phyloP scores from a whole-genome alignment of 805 yeast genomes.

The Saccharomycopsis selenospora region DNA sequence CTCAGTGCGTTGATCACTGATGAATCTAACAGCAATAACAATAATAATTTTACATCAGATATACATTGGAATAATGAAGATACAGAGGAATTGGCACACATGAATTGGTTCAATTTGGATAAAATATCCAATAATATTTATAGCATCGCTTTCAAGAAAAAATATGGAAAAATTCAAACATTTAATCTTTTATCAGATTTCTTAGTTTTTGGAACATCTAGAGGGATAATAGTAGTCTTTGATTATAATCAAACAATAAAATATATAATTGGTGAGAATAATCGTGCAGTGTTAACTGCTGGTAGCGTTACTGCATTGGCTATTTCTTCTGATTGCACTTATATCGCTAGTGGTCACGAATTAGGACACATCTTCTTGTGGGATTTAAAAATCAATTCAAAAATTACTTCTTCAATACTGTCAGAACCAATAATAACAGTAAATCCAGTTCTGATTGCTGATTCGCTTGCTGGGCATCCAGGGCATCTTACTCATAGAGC shows the following conservation, averaged over 20 bases:
- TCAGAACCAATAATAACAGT: slow-evolving; percentile 21
- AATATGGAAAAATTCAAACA: slow-evolving; percentile 44
- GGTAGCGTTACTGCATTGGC: slow-evolving; percentile 50
- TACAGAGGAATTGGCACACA: neutral
- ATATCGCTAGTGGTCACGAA: slow-evolving; percentile 60
- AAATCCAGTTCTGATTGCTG: slow-evolving; percentile 29
- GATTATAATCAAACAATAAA: slow-evolving; percentile 58
- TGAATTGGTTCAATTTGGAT: neutral
- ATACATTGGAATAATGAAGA: neutral
- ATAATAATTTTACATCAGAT: neutral
- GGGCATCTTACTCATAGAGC: slow-evolving; percentile 35
- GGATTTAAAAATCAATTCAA: slow-evolving; percentile 41
- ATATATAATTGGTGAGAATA: slow-evolving; percentile 33
- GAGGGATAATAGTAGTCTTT: slow-evolving; percentile 60
- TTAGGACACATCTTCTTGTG: slow-evolving; percentile 63
- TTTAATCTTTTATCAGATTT: slow-evolving; percentile 37
- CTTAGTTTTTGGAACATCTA: slow-evolving; percentile 62
- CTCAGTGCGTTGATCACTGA: neutral
- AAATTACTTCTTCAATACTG: neutral
- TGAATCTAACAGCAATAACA: neutral
- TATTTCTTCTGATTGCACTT: slow-evolving; percentile 61
- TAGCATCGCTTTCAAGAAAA: slow-evolving; percentile 8
- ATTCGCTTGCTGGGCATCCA: slow-evolving; percentile 25
- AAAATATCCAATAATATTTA: slow-evolving; percentile 4
- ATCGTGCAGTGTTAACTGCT: slow-evolving; percentile 27